Evolutionary conservation across 1,139 yeast genomes (phyloP), one percentile per base, ranked within the genome.

Genomic region (Saccharomyces hybrid): DNA sequence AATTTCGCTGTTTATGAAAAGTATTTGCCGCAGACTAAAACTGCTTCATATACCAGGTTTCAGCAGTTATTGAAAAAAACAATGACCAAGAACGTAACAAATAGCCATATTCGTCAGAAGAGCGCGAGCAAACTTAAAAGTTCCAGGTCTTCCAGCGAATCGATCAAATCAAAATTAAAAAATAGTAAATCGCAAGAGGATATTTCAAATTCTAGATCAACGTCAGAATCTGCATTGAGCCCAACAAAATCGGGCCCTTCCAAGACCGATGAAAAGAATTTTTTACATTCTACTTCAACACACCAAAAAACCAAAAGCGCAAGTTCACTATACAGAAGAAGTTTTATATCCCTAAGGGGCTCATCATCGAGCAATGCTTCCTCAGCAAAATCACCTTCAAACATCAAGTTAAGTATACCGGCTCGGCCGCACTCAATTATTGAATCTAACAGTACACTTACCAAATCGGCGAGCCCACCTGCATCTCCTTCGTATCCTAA

Each of bases 401-500:
- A 49, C 53, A 65, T 57, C 25, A 64, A 59, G 55, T 63, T 55
- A 64, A 74, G 59, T 74, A 74, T 64, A 32, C 74, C 72, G 1
- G 57, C 68, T 49, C 68, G 88, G 47, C 87, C 88, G 0, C 73
- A 74, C 50, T 83, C 88, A 0, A 79, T 80, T 38, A 70, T 79
- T 28, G 88, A 83, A 53, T 57, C 58, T 9, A 56, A 57, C 59
- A 56, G 60, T 4, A 50, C 66, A 25, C 65, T 73, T 1, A 75
- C 81, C 2, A 66, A 75, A 7, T 73, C 82, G 1, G 78, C 79
- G 4, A 70, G 78, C 0, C 64, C 75, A 1, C 68, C 77, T 2
- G 75, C 54, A n/a, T 64, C 70, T 5, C 69, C 70, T 7, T 57
- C 63, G 20, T 62, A 64, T 42, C 59, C 78, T 54, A 77, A 79